Base-by-base conservation (phyloP, 768 basidiomycete genomes). In the Clathrus columnatus region DNA sequence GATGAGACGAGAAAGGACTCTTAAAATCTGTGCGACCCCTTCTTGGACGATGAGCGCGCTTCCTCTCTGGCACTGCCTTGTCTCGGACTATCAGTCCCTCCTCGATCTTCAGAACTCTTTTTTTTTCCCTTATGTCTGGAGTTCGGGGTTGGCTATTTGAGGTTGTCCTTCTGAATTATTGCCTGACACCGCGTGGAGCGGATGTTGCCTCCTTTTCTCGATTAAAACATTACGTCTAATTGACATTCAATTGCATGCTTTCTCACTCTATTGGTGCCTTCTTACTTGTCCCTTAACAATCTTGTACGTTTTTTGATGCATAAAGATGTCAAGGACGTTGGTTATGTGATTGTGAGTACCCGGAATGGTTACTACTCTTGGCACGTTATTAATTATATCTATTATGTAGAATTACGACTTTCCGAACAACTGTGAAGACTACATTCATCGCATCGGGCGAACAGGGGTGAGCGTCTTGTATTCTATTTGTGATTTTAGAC, bases 381-480 rank as follows among this genome's bases (percentile, higher is more conserved):
- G 11, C 0, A 46, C 60, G 41, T 58, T 48, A 28, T 42, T 41
- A 2, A 23, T 54, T 32, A 51, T 62, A 53, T 30, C n/a, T 44
- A 50, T 2, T 4, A 14, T n/a, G 11, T 61, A 94, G 92, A 93
- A 93, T 72, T 94, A 90, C 68, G 94, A 97, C 69, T 96, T 98
- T 76, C 93, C 94, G 0, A 96, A 96, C 73, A 94, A 95, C 67
- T 91, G 89, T 65, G 93, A 95, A 75, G 94, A 96, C 71, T 98
- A 98, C 71, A 92, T 97, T 58, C 95, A 99, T 73, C 91, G 95
- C 62, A 99, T 99, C 65, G 96, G 95, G 60, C 92, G 95, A 69
- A 96, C 95, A 61, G 94, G 94, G 54, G 90, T 91, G 70, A 46
- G 79, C 68, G 16, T 28, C 21, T 21, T 45, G 26, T 17, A 14